Conservation (phyloP, 495 filamentous ascomycete species). For the Penicillium manginii region DNA sequence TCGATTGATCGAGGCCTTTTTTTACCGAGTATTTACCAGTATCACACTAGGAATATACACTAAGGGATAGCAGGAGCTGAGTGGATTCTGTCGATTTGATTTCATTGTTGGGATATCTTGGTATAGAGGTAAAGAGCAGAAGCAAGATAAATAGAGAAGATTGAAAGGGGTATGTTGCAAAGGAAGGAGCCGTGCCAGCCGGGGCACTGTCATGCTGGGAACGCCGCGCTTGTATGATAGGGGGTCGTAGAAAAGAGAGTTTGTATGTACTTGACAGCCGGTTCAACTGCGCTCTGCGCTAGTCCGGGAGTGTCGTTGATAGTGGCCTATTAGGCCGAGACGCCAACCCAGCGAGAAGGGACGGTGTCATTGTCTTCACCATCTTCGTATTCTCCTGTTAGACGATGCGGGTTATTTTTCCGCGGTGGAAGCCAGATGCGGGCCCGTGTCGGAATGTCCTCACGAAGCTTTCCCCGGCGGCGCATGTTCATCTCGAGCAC, state of each 20-base stretch:
- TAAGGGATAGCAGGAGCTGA: neutral
- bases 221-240: constrained; percentile 33
- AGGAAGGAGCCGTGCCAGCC: constrained; percentile 19
- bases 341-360: constrained; percentile 47
- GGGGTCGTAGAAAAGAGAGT: constrained; percentile 13
- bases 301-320: constrained; percentile 1
- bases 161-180: constrained; percentile 23
- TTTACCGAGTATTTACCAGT: constrained; percentile 14
- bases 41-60: neutral
- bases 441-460: constrained; percentile 79
- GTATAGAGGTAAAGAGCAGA: constrained; percentile 2
- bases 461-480: constrained; percentile 84
- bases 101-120: constrained; percentile 1
- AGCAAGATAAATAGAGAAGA: constrained; percentile 3
- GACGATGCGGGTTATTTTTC: constrained; percentile 45
- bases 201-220: constrained; percentile 25
- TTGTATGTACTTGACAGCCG: constrained; percentile 21
- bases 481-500: constrained; percentile 99
- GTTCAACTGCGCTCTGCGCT: constrained; percentile 22
- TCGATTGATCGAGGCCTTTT: constrained; percentile 2
- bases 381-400: constrained; percentile 37
- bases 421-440: constrained; percentile 87
- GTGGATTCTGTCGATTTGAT: constrained; percentile 2
- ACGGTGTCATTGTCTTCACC: constrained; percentile 39
- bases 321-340: constrained; percentile 31